phyloP scores from a whole-genome alignment of 2,329 filamentous ascomycete genomes.

The Botrytis paeoniae region DNA sequence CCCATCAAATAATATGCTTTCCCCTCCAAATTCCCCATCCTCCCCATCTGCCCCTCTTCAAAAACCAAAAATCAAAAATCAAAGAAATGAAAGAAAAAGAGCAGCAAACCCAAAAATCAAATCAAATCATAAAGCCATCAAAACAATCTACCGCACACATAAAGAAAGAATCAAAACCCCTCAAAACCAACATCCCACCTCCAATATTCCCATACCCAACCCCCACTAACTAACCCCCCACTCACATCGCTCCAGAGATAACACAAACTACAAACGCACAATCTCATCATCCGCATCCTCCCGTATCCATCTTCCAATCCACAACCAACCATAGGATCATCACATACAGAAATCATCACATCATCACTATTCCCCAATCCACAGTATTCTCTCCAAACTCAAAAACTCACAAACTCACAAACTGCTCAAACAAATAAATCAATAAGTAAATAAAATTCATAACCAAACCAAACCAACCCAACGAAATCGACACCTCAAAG shows the following conservation, averaged over 20 bases:
- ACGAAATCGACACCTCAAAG: not conserved
- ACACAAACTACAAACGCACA: not conserved
- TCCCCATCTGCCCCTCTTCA: not conserved
- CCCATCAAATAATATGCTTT: no score
- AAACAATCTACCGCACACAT: not conserved
- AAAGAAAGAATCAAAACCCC: not conserved
- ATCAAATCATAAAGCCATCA: not conserved
- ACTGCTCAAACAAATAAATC: not conserved
- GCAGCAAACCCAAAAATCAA: not conserved
- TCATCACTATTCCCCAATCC: not conserved
- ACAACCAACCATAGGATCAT: not conserved
- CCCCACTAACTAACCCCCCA: not conserved
- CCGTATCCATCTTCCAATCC: not conserved
- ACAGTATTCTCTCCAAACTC: not conserved
- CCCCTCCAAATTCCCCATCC: no score
- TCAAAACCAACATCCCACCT: not conserved
- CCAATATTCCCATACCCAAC: not conserved
- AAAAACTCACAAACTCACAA: not conserved
- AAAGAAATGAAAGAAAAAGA: not conserved
- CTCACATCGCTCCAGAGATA: not conserved
- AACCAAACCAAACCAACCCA: not conserved
- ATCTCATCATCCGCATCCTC: not conserved
- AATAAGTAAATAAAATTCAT: not conserved
- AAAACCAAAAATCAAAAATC: not conserved
- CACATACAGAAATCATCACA: not conserved